Evolutionary conservation across 1,284 basidiomycete species (phyloP), one percentile per base, ranked within the genome.

Genomic region (Nidula niveotomentosa): DNA sequence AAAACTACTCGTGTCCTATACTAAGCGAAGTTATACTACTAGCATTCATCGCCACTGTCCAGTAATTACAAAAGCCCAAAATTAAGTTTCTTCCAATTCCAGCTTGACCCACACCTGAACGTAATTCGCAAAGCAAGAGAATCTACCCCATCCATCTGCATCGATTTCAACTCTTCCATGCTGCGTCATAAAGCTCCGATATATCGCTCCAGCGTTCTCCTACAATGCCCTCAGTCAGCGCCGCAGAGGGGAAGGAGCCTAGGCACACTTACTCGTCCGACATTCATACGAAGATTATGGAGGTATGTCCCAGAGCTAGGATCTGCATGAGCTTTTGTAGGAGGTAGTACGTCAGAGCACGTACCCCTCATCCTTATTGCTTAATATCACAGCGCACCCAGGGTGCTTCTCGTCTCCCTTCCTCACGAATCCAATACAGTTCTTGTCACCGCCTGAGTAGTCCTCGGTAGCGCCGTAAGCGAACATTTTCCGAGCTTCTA

Each of bases 361-460:
- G 60, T 58, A 76, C 73, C 68, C 65, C 34, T 77, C 76, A 34
- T 78, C 76, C 56, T 71, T 73, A 59, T 90, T 90, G 65, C 86
- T 88, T n/a, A 91, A 61, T 15, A 91, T 67, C 2, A 91, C 87
- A 0, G 74, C 87, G 57, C 90, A 91, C 15, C 83, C 86, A 13
- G 66, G 59, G 61, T 77, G 77, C 43, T 62, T 59, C 8, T 65
- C 58, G 64, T 83, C 74, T 18, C 90, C 90, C 62, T 70, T 70
- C 39, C 90, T 81, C 55, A 87, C 80, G 60, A 89, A 92, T n/a
- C 88, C 90, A 61, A 93, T 83, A 62, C 81, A 89, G 60, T 88
- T 84, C 23, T 62, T 75, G 47, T 78, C 67, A 12, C 72, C 60
- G 23, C 60, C 62, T 55, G 81, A 77, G 67, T 88, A 90, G 62